These are phyloP conservation scores for Cryptomeria japonica DNA, from an alignment of 75 land plant species.

Conservation along the genomic window DNA sequence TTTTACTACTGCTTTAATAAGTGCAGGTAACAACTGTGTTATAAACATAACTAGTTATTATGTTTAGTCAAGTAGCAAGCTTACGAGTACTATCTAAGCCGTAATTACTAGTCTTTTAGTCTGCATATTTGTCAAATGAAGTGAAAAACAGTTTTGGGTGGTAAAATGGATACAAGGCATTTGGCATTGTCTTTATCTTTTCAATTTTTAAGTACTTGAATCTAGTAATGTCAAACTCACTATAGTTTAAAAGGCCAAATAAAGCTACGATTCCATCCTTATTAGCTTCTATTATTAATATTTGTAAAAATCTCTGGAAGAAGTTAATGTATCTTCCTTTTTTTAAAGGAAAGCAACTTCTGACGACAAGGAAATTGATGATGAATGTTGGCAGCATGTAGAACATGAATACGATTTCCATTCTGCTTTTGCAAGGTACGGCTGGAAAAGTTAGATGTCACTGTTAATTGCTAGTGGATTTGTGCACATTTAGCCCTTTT, in stretches of 20 bases:
- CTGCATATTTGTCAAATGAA: not conserved
- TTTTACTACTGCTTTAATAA: not conserved
- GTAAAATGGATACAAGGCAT: not conserved
- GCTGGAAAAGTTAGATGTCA: not conserved
- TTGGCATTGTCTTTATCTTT: not conserved
- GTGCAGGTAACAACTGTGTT: not conserved
- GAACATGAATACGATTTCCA: not conserved
- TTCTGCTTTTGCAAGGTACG: conserved; percentile 3
- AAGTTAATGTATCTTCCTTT: not conserved
- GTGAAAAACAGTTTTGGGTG: not conserved
- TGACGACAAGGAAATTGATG: not conserved
- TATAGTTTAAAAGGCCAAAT: not conserved
- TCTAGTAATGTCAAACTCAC: not conserved
- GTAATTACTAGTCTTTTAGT: not conserved
- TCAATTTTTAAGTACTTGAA: not conserved
- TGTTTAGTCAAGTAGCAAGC: not conserved
- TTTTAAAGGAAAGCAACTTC: conserved; percentile 1
- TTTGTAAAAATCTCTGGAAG: not conserved
- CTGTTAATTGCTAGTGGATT: not conserved
- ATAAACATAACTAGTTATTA: not conserved
- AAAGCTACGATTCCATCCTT: not conserved
- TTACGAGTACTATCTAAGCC: not conserved
- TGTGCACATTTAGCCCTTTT: not conserved
- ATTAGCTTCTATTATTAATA: not conserved
- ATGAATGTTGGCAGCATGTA: conserved; percentile 8